These are phyloP conservation scores for Halophytophthora batemanensis DNA, from an alignment of 352 stramenopile species.

Conservation along the genomic window DNA sequence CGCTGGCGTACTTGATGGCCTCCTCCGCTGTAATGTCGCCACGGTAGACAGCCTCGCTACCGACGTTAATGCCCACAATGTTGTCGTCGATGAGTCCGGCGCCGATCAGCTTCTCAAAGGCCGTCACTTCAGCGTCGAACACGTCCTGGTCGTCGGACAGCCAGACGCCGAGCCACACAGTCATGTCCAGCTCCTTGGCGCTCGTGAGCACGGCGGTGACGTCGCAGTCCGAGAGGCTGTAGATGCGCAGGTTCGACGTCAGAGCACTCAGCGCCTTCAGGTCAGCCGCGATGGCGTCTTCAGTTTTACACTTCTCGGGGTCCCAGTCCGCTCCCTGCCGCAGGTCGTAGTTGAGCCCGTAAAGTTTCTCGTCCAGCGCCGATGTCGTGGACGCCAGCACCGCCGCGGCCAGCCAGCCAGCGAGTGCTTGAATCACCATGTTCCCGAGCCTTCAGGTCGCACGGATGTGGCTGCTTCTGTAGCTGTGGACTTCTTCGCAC, in stretches of 20 bases:
- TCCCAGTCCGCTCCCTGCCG: constrained; percentile 80
- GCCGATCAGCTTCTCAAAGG: constrained; percentile 57
- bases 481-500: no score
- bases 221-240: constrained; percentile 79
- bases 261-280: constrained; percentile 62
- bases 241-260: constrained; percentile 78
- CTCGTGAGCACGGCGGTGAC: constrained; percentile 58
- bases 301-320: constrained; percentile 67
- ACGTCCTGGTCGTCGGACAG: constrained; percentile 60
- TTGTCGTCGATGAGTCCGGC: constrained; percentile 69
- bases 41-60: constrained; percentile 69
- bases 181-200: constrained; percentile 70
- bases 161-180: constrained; percentile 83
- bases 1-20: constrained; percentile 50
- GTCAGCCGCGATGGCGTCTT: constrained; percentile 57
- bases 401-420: constrained; percentile 25
- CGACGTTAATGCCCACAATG: constrained; percentile 81
- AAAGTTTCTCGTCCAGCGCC: constrained; percentile 73
- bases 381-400: constrained; percentile 27
- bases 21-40: constrained; percentile 36
- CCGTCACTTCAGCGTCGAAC: constrained; percentile 59
- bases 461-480: no score
- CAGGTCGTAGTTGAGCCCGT: constrained; percentile 84
- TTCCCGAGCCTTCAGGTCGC: no score
- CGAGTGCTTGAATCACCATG: no score